A percentile compares a stretch with the other conserved stretches of the same genome.
phyloP scores from a whole-genome alignment of 805 yeast species.

The Schwanniomyces sp. region DNA sequence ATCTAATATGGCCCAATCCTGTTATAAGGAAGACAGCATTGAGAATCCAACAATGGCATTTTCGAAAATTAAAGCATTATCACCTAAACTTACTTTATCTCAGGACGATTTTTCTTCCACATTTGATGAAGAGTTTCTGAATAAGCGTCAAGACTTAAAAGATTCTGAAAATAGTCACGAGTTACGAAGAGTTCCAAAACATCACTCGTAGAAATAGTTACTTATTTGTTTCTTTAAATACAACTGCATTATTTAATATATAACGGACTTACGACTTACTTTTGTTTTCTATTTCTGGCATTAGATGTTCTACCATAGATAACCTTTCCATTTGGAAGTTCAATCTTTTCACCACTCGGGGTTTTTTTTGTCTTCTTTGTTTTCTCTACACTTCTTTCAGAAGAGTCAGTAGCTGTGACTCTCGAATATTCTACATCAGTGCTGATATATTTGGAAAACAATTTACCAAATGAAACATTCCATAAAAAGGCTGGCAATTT shows the following conservation, averaged over 20 bases:
- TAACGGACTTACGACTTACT: constrained; percentile 1
- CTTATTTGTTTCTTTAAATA: neutral
- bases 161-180: constrained; percentile 36
- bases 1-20: neutral
- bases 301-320: constrained; percentile 31
- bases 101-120: neutral
- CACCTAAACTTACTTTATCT: constrained; percentile 20
- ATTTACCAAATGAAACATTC: constrained; percentile 45
- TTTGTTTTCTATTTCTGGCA: constrained; percentile 10
- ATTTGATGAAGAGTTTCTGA: constrained; percentile 16
- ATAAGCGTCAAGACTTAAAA: constrained; percentile 29
- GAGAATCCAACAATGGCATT: constrained; percentile 17
- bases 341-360: constrained; percentile 44
- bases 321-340: constrained; percentile 63
- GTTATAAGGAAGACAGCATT: constrained; percentile 22
- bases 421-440: constrained; percentile 7
- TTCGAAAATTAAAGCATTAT: constrained; percentile 27
- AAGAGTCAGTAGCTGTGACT: constrained; percentile 8
- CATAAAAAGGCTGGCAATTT: constrained; percentile 43
- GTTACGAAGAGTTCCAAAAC: constrained; percentile 44
- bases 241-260: neutral
- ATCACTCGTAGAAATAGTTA: constrained; percentile 16
- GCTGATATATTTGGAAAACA: constrained; percentile 3
- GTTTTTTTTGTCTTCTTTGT: constrained; percentile 29
- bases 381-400: constrained; percentile 6